These are phyloP conservation scores for Fonsecaea pedrosoi DNA, from an alignment of 2,329 filamentous ascomycete species.

Conservation along the genomic window DNA sequence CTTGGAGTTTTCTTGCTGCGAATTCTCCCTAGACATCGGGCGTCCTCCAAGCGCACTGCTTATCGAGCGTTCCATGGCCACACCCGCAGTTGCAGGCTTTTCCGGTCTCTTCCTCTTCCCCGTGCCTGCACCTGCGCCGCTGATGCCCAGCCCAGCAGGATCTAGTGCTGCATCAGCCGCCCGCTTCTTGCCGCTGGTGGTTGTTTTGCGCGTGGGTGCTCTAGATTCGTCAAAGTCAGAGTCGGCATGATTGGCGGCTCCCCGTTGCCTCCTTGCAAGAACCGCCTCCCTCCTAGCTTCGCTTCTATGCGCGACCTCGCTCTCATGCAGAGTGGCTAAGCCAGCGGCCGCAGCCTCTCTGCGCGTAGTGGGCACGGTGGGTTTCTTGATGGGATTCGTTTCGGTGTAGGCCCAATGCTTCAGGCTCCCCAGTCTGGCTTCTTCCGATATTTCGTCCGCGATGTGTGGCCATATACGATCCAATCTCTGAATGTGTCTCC, in stretches of 20 bases:
- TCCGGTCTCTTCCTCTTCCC: constrained; percentile 75
- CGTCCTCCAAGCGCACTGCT: constrained; percentile 49
- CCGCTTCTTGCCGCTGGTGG: constrained; percentile 66
- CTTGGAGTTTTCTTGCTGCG: constrained; percentile 41
- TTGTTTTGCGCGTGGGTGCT: constrained; percentile 64
- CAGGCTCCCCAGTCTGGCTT: constrained; percentile 88
- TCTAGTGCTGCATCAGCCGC: constrained; percentile 57
- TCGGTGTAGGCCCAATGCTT: constrained; percentile 96
- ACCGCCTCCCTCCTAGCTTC: constrained; percentile 84
- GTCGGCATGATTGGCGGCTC: constrained; percentile 68
- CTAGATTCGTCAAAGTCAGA: constrained; percentile 77
- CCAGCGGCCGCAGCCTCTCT: constrained; percentile 67
- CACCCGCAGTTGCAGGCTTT: constrained; percentile 46
- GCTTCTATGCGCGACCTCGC: constrained; percentile 82
- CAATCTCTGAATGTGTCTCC: constrained; percentile 82
- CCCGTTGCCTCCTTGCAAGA: constrained; percentile 55
- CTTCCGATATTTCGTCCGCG: constrained; percentile 87
- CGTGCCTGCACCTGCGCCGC: constrained; percentile 57
- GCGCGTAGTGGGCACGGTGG: constrained; percentile 59
- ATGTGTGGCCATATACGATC: constrained; percentile 87
- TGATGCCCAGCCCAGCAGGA: constrained; percentile 67
- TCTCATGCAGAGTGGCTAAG: constrained; percentile 66
- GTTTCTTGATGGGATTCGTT: constrained; percentile 70
- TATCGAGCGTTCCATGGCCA: constrained; percentile 71
- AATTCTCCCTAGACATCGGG: constrained; percentile 40